Evolutionary conservation across 306 rosid species (phyloP), one percentile per base, ranked within the genome.

Genomic region (Medicago arabica): DNA sequence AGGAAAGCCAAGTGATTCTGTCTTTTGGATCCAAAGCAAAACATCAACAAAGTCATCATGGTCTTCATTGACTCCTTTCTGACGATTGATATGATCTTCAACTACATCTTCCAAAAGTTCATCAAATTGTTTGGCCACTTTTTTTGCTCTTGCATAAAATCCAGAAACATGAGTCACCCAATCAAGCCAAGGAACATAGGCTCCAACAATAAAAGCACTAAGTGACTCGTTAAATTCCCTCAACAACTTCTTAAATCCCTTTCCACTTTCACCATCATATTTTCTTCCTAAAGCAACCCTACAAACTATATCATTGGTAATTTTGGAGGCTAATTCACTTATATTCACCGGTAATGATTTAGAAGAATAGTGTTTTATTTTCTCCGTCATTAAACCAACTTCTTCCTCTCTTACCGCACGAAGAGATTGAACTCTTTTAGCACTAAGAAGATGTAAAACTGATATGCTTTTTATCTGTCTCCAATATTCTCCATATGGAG

Each of bases 401-500:
- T 84, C 87, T 61, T 80, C 85, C 61, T 68, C 71, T 68, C 87
- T 80, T 43, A 80, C 84, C 0, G 2, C 12, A 4, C 55, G 54
- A 31, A 72, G 70, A 8, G 83, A 80, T 59, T 68, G 61, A 38
- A 84, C 83, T 66, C 60, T 77, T 54, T 63, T 84, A 13, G 12
- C 50, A 18, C 62, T 84, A 0, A 84, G 64, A 47, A 84, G 83
- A 46, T 84, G 83, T 12, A 84, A 49, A 11, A 80, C 83, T 8
- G 51, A 72, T 6, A 84, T 23, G 43, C 90, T 83, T 23, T 73
- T 86, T 66, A 69, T 10, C 9, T 88, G 87, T 76, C 87, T 80
- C 92, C 87, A 88, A 49, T 88, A 86, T 54, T 85, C 84, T 2
- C 89, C 89, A 21, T 83, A 86, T 1, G 85, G 88, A 1, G 92